Evolutionary conservation across 2,329 filamentous ascomycete species (phyloP), one percentile per base, ranked within the genome.

Genomic region (Fusarium euwallaceae): DNA sequence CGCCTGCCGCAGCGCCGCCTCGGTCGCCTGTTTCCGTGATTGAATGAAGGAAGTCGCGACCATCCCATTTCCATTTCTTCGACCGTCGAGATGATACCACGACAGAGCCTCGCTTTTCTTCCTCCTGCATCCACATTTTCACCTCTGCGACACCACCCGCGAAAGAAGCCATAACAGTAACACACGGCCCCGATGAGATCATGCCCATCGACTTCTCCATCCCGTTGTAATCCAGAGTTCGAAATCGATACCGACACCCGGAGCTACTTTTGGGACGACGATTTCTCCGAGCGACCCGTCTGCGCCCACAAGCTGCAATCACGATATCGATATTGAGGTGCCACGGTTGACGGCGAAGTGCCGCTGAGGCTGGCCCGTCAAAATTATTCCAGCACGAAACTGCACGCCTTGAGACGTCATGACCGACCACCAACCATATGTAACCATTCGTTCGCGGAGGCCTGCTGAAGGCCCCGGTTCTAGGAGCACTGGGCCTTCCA

Each of bases 391-490:
- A 66, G 45, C 51, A 55, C 48, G 16, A 59, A 61, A 51, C 53
- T 24, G 43, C n/a, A 48, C 41, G 9, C 16, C 66, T 67, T 68
- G 61, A 29, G 29, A 58, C 64, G 59, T 36, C 43, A 87, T 87
- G 86, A 81, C 81, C 66, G 83, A 86, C 65, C 81, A 84, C 55
- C 82, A 84, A 69, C 85, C 87, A 17, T 90, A 90, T 78, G 83
- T 89, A 66, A 88, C 88, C 51, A 86, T 90, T 76, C 85, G 86
- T 77, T 86, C 88, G 64, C 83, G 87, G 77, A 81, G 84, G 72
- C 85, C 87, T 53, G 82, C 82, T 64, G 85, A 87, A 73, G 83
- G 81, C 34, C 82, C 82, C 77, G 87, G 86, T 71, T 82, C 86
- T 72, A 86, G 84, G 79, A 86, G 86, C 75, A 83, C 83, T 59